Evolutionary conservation across 1,139 yeast genomes (phyloP).

Genomic region (Suhomyces choctaworum): DNA sequence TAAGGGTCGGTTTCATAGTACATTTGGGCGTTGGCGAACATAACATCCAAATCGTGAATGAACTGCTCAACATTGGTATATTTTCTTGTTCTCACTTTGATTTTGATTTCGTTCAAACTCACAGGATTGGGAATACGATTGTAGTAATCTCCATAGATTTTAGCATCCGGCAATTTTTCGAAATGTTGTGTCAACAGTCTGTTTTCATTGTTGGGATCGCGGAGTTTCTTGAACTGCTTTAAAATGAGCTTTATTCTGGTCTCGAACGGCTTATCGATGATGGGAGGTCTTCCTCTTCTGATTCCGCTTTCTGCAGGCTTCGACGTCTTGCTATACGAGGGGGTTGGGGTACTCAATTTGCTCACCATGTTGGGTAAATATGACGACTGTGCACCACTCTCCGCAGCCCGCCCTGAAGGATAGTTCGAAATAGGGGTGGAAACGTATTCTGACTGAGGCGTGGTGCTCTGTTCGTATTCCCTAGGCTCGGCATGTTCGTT

Average conservation of each 20-base stretch:
- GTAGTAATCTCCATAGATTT: constrained; percentile 68
- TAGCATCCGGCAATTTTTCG: constrained; percentile 79
- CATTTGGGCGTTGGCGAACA: constrained; percentile 73
- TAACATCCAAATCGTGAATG: constrained; percentile 69
- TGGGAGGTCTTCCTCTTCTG: constrained; percentile 93
- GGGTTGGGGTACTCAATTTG: constrained; percentile 8
- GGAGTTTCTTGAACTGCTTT: constrained; percentile 75
- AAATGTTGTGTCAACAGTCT: constrained; percentile 58
- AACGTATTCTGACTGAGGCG: constrained; percentile 14
- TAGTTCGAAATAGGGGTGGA: constrained; percentile 9
- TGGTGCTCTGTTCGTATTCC: constrained; percentile 10
- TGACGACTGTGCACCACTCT: constrained; percentile 1
- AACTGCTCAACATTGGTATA: constrained; percentile 76
- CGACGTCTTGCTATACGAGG: constrained; percentile 13
- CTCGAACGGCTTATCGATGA: constrained; percentile 92
- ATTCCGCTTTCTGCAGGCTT: constrained; percentile 55
- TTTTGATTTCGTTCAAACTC: constrained; percentile 76
- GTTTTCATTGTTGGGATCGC: constrained; percentile 51
- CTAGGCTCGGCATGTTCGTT: constrained; percentile 9
- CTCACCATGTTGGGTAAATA: constrained; percentile 4
- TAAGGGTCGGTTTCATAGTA: constrained; percentile 59
- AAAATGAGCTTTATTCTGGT: constrained; percentile 84
- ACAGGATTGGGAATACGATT: constrained; percentile 66
- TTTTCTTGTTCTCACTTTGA: constrained; percentile 82
- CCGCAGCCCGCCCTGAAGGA: constrained; percentile 6